Conservation (phyloP, 2,329 filamentous ascomycete genomes). For the Aquanectria penicillioides region DNA sequence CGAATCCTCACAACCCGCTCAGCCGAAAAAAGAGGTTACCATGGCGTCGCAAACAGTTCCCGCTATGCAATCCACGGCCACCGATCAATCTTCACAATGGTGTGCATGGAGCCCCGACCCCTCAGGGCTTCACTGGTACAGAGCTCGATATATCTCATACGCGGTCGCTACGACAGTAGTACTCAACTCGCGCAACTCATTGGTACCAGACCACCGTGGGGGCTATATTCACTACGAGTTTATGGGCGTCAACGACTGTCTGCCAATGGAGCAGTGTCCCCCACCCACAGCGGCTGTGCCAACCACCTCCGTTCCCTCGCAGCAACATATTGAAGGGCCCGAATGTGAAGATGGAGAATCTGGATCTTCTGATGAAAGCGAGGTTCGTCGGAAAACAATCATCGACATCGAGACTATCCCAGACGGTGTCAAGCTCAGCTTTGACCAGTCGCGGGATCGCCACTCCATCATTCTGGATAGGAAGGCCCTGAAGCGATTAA, state of each 20-base stretch:
- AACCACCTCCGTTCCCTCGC: not conserved
- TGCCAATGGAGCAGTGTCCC: too few relatives aligned
- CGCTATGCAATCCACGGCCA: not conserved
- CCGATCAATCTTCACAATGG: constrained; percentile 27
- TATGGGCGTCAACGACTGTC: constrained; percentile 18
- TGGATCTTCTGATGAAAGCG: not conserved
- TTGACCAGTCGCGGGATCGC: constrained; percentile 8
- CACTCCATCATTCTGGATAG: constrained; percentile 26
- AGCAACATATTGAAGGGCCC: not conserved
- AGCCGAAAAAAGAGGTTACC: not conserved
- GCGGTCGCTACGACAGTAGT: constrained; percentile 24
- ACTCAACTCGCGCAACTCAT: constrained; percentile 31
- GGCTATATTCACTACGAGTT: constrained; percentile 39
- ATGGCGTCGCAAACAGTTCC: constrained; percentile 7
- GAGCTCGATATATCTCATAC: constrained; percentile 35
- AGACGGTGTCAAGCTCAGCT: constrained; percentile 19
- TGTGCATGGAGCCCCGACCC: constrained; percentile 30
- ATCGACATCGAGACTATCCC: not conserved
- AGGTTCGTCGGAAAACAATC: not conserved
- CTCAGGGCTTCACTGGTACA: constrained; percentile 32
- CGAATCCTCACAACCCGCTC: not conserved
- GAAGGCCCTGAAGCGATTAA: constrained; percentile 25
- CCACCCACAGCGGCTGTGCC: too few relatives aligned
- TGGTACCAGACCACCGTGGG: constrained; percentile 29
- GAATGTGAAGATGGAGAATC: constrained; percentile 18